Evolutionary conservation across 495 filamentous ascomycete genomes (phyloP).

Genomic region (Sordaria brevicollis): DNA sequence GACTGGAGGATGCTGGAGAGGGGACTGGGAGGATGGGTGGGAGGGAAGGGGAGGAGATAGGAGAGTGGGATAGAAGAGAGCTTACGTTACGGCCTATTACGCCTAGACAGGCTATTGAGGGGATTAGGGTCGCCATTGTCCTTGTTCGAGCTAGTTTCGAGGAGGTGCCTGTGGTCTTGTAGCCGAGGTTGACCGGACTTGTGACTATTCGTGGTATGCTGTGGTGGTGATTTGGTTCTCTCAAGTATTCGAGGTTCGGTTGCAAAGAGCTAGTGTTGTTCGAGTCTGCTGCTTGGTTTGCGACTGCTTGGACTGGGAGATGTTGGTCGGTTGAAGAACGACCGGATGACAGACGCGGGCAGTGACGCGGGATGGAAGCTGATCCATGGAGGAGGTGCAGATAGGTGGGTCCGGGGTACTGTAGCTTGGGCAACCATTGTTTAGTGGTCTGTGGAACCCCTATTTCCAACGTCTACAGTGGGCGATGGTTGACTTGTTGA

Average conservation of each 20-base stretch:
- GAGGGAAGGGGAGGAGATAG: not conserved
- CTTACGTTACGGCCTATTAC: slow-evolving; percentile 81
- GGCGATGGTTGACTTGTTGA: not conserved
- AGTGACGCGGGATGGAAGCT: not conserved
- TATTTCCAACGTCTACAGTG: not conserved
- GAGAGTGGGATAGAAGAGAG: not conserved
- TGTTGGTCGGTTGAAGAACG: not conserved
- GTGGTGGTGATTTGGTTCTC: not conserved
- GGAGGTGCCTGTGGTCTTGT: not conserved
- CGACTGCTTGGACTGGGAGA: not conserved
- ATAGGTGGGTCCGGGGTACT: not conserved
- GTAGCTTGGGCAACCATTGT: not conserved
- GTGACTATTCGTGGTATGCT: not conserved
- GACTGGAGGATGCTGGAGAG: not conserved
- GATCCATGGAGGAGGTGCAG: not conserved
- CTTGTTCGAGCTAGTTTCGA: not conserved
- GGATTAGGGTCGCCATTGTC: slow-evolving; percentile 40
- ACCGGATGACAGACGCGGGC: not conserved
- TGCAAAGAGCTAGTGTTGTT: not conserved
- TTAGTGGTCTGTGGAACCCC: not conserved
- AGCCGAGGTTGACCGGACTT: not conserved
- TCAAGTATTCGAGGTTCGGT: not conserved
- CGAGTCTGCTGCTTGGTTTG: not conserved
- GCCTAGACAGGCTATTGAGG: slow-evolving; percentile 82
- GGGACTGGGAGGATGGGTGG: not conserved